Evolutionary conservation across 2,329 filamentous ascomycete species (phyloP).

Genomic region (Hypoxylon sp.): DNA sequence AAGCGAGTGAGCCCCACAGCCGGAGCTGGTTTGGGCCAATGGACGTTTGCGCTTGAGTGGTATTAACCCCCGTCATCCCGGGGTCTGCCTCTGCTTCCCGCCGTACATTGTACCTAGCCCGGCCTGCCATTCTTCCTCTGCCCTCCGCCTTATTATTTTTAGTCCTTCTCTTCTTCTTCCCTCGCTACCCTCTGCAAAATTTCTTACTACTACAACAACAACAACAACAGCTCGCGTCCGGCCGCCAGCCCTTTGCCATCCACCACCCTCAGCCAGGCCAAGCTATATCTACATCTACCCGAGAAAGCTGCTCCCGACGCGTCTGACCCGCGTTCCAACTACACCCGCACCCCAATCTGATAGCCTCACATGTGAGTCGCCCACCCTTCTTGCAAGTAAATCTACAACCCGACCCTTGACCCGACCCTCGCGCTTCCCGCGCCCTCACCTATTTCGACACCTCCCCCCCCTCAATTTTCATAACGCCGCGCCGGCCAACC

Average conservation of each 20-base stretch:
- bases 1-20: constrained; percentile 40
- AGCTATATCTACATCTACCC: neutral
- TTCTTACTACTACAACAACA: constrained; percentile 38
- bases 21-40: constrained; percentile 38
- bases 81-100: constrained; percentile 37
- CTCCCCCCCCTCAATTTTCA: constrained; percentile 31
- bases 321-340: constrained; percentile 35
- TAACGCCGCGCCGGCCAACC: constrained; percentile 36
- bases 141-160: constrained; percentile 39
- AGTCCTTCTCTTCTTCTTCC: constrained; percentile 30
- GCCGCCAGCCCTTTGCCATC: constrained; percentile 3
- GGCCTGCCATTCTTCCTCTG: constrained; percentile 28
- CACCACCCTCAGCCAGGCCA: constrained; percentile 16
- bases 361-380: constrained; percentile 35
- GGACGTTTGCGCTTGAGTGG: constrained; percentile 33
- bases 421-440: constrained; percentile 15
- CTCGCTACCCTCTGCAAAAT: constrained; percentile 26
- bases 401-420: constrained; percentile 15
- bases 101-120: constrained; percentile 35
- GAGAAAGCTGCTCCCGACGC: constrained; percentile 26
- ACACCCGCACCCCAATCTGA: constrained; percentile 14
- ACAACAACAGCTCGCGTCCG: constrained; percentile 35
- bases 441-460: constrained; percentile 18
- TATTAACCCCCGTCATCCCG: constrained; percentile 43
- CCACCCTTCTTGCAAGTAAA: neutral